A percentile compares a stretch with the other conserved stretches of the same genome.
These are phyloP conservation scores for Globisporangium ultimum DNA, from an alignment of 352 stramenopile genomes.

Conservation along the genomic window DNA sequence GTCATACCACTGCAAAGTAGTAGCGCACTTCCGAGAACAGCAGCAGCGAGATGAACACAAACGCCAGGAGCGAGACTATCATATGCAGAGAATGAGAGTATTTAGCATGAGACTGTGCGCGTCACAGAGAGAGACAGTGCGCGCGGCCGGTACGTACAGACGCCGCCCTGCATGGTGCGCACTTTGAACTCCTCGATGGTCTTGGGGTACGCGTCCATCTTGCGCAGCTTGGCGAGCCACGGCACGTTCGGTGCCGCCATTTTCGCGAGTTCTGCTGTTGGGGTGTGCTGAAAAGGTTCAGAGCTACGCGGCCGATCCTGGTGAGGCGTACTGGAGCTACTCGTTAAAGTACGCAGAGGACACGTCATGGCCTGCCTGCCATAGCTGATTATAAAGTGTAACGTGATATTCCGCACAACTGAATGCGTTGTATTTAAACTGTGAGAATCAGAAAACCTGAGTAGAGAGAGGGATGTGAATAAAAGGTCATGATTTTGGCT, in stretches of 20 bases:
- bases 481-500: too few relatives aligned
- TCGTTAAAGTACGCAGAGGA: too few relatives aligned
- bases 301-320: neutral
- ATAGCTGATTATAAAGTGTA: too few relatives aligned
- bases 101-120: neutral
- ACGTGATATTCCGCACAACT: too few relatives aligned
- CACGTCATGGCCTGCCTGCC: too few relatives aligned
- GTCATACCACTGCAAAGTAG: slow-evolving; percentile 62
- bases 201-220: slow-evolving; percentile 83
- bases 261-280: neutral
- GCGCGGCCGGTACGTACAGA: slow-evolving; percentile 42
- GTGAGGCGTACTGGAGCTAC: too few relatives aligned
- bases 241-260: slow-evolving; percentile 19
- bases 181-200: slow-evolving; percentile 90
- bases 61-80: slow-evolving; percentile 69
- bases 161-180: slow-evolving; percentile 70
- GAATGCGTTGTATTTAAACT: too few relatives aligned
- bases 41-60: slow-evolving; percentile 61
- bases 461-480: too few relatives aligned
- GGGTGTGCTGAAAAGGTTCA: neutral
- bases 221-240: slow-evolving; percentile 28
- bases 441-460: too few relatives aligned
- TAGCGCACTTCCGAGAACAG: slow-evolving; percentile 73
- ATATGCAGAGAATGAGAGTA: slow-evolving; percentile 1
- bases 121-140: neutral